Conservation (phyloP, 495 filamentous ascomycete species). For the Sporormia fimetaria region DNA sequence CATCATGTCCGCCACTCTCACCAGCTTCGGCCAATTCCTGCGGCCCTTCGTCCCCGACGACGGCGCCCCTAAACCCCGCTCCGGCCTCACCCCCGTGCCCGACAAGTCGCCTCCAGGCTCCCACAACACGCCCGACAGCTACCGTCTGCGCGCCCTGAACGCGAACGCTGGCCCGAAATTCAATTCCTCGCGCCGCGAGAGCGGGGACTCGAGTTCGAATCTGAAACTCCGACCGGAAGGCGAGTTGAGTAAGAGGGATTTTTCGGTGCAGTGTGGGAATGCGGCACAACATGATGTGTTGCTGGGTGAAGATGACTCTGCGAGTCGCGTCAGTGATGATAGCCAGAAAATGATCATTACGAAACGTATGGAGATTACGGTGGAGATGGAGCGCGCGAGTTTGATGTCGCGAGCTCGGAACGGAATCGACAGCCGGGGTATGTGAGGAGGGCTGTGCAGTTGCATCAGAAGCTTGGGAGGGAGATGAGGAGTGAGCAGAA, state of each 20-base stretch:
- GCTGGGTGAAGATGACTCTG: conserved; percentile 3
- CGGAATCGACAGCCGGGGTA: too few relatives aligned
- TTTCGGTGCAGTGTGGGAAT: not conserved
- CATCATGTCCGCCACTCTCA: conserved; percentile 15
- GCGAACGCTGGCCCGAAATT: too few relatives aligned
- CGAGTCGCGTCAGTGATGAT: conserved; percentile 8
- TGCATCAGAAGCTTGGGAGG: too few relatives aligned
- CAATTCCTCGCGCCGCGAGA: too few relatives aligned
- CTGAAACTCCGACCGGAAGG: conserved; percentile 6
- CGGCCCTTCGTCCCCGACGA: conserved; percentile 11
- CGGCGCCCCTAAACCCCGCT: conserved; percentile 5
- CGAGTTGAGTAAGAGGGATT: not conserved
- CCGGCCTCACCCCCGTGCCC: not conserved
- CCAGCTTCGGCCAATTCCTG: conserved; percentile 18
- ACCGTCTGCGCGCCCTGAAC: too few relatives aligned
- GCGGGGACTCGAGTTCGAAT: too few relatives aligned
- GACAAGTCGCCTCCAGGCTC: not conserved
- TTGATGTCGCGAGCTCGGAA: too few relatives aligned
- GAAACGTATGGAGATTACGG: conserved; percentile 13
- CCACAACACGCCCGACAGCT: not conserved
- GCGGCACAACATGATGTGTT: not conserved
- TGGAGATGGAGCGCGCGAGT: conserved; percentile 12
- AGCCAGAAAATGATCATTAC: conserved; percentile 18
- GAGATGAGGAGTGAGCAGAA: too few relatives aligned
- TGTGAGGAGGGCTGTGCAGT: too few relatives aligned